Conservation (phyloP, 495 filamentous ascomycete genomes). For the Daldinia caldariorum region DNA sequence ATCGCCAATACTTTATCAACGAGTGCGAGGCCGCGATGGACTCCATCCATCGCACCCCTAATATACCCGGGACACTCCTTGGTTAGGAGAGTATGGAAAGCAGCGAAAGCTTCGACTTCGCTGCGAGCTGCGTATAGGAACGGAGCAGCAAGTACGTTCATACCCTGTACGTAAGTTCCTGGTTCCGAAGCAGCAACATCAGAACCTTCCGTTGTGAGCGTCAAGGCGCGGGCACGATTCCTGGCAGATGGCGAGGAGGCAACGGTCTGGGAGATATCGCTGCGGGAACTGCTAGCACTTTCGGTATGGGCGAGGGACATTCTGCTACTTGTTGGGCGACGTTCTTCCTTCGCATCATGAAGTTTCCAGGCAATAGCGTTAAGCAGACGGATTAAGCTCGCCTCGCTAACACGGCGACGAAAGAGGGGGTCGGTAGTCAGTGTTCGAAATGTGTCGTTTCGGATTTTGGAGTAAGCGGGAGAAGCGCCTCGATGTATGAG, state of each 20-base stretch:
- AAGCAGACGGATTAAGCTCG: constrained; percentile 92
- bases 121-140: constrained; percentile 95
- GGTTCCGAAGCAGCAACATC: constrained; percentile 65
- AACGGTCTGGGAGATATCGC: constrained; percentile 50
- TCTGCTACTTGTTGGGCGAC: constrained; percentile 49
- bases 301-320: constrained; percentile 49
- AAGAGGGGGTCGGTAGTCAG: constrained; percentile 95
- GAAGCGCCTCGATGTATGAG: constrained; percentile 93
- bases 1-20: constrained; percentile 91
- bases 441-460: constrained; percentile 97
- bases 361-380: constrained; percentile 96
- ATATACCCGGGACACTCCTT: constrained; percentile 93
- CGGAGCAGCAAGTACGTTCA: constrained; percentile 99
- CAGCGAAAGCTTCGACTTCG: constrained; percentile 92
- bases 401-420: constrained; percentile 92
- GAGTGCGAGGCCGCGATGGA: constrained; percentile 87
- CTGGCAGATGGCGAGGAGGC: constrained; percentile 58
- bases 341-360: constrained; percentile 73
- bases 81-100: constrained; percentile 89
- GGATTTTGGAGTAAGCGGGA: constrained; percentile 94
- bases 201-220: constrained; percentile 67
- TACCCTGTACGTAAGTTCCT: constrained; percentile 95
- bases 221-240: constrained; percentile 60
- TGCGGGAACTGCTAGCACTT: constrained; percentile 47
- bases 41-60: constrained; percentile 94